phyloP scores from a whole-genome alignment of 441 rosid species.

The Theobroma grandiflorum region DNA sequence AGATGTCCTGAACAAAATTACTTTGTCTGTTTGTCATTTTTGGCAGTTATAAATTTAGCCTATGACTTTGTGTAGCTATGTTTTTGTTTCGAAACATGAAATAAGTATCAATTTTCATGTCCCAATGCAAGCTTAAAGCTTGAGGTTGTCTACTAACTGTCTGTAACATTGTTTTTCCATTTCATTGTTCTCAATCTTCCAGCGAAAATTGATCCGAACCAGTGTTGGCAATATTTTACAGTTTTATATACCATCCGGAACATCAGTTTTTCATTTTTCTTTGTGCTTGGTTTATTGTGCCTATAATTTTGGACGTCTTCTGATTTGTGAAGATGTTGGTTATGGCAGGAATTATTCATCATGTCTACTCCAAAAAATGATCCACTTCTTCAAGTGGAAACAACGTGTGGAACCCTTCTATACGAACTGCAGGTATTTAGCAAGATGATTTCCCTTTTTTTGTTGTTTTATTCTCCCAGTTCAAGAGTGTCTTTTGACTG shows the following conservation, averaged over 20 bases:
- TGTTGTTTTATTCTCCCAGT: not conserved
- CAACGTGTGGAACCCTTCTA: slow-evolving; percentile 76
- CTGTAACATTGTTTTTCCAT: not conserved
- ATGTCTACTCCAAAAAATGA: slow-evolving; percentile 54
- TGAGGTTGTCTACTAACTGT: not conserved
- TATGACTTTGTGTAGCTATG: not conserved
- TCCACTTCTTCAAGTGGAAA: slow-evolving; percentile 73
- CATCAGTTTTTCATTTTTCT: not conserved
- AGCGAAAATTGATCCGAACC: not conserved
- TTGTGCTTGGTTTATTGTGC: not conserved
- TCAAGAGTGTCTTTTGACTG: not conserved
- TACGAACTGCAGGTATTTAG: slow-evolving; percentile 59
- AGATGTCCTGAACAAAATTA: not conserved
- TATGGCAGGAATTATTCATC: slow-evolving; percentile 34
- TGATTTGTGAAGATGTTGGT: slow-evolving; percentile 1
- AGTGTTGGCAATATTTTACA: not conserved
- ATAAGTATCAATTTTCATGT: not conserved
- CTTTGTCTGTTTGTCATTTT: not conserved
- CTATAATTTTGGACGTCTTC: not conserved
- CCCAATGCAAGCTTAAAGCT: not conserved
- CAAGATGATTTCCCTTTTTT: not conserved
- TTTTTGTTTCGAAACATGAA: not conserved
- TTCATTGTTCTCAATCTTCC: slow-evolving; percentile 14
- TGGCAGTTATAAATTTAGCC: not conserved
- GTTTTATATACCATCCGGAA: not conserved